These are phyloP conservation scores for Phytophthora pini DNA, from an alignment of 352 stramenopile genomes.

Conservation along the genomic window DNA sequence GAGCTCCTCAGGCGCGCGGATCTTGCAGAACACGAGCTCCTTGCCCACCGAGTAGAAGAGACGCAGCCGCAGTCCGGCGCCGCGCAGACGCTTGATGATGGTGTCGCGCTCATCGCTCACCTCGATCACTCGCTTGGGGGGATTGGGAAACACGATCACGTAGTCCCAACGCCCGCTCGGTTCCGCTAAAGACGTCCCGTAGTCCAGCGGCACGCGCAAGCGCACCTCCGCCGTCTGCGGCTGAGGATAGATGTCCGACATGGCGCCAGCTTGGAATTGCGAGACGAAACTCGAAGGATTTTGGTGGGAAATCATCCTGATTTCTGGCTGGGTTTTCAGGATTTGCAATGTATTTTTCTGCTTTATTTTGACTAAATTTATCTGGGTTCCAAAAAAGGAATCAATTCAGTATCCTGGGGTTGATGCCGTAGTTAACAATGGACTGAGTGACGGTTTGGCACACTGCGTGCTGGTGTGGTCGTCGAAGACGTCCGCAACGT, in stretches of 20 bases:
- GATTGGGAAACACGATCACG: slow-evolving; percentile 86
- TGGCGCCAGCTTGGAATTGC: slow-evolving; percentile 15
- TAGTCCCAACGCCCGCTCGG: slow-evolving; percentile 75
- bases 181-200: slow-evolving; percentile 51
- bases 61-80: slow-evolving; percentile 67
- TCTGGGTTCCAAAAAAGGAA: no score
- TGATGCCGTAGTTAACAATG: no score
- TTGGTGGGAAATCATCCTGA: slow-evolving; percentile 8
- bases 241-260: slow-evolving; percentile 42
- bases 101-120: slow-evolving; percentile 72
- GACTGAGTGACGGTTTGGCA: no score
- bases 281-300: neutral
- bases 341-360: slow-evolving; percentile 7
- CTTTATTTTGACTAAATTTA: no score
- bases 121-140: slow-evolving; percentile 64
- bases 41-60: slow-evolving; percentile 77
- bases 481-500: no score
- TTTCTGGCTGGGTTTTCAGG: neutral
- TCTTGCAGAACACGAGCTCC: slow-evolving; percentile 85
- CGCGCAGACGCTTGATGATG: slow-evolving; percentile 77
- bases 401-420: no score
- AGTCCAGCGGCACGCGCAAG: slow-evolving; percentile 47
- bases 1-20: slow-evolving; percentile 76
- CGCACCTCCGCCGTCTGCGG: slow-evolving; percentile 44
- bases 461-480: no score